Evolutionary conservation across 164 flowering plant species (phyloP), one percentile per base, ranked within the genome.

Genomic region (Dillenia turbinata): DNA sequence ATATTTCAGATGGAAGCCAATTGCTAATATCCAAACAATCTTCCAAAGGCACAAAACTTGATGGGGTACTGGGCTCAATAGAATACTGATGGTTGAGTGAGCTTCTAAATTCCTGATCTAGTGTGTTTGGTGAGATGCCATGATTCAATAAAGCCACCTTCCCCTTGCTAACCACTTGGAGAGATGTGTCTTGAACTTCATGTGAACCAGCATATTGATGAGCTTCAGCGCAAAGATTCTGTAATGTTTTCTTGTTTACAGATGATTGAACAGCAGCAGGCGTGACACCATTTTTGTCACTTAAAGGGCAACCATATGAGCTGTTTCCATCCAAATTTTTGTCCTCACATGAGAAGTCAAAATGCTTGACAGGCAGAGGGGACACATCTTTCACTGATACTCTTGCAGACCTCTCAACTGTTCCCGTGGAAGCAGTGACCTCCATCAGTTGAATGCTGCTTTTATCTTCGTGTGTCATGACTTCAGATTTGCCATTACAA

Each of bases 1-100:
- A 89, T 53, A 94, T 66, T 70, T 89, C 89, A 60, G 87, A 59
- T 60, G 97, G 97, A 77, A 94, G 91, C 96, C 98, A 94, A 53
- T 64, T 78, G 65, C 71, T 75, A 14, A 94, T 75, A 64, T 83
- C 81, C 66, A 87, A 69, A 52, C 56, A 57, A 59, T 75, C 81
- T 47, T 72, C 76, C 10, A 56, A 47, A 11, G 77, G 63, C 47
- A 66, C 53, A 60, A 64, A 76, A 75, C 90, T 90, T 69, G 94
- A 84, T 19, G 97, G 97, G 66, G 90, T 89, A 63, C 65, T 48
- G 10, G 70, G 72, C 72, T 69, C 86, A 71, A 60, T 46, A 49
- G 49, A 54, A 22, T 58, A 69, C 56, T 46, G 15, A 47, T 56
- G 65, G 64, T 65, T 10, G 15, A 59, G 50, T 52, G 57, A 55